Percentiles rank a stretch among this genome's conserved stretches.
phyloP scores from a whole-genome alignment of 495 filamentous ascomycete genomes.

The Symbiotaphrina buchneri region DNA sequence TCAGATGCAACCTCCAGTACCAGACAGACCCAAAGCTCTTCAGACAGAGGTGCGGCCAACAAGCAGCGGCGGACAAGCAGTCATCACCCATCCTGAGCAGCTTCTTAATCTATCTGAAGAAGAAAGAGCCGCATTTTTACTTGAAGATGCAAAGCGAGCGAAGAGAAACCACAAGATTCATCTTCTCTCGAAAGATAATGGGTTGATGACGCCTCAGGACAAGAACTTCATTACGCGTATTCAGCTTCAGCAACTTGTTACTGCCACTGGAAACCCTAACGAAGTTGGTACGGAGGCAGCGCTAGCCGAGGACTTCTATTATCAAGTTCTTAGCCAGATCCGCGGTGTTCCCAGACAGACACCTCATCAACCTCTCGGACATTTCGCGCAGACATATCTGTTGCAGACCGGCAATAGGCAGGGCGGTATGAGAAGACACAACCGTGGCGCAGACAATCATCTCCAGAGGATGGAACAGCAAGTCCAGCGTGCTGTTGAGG shows the following conservation, averaged over 20 bases:
- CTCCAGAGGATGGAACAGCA: constrained; percentile 99
- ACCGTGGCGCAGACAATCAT: constrained; percentile 73
- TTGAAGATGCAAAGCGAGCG: constrained; percentile 81
- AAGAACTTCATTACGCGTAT: constrained; percentile 99
- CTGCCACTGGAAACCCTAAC: constrained; percentile 67
- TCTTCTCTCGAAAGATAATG: constrained; percentile 80
- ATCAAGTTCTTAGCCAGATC: constrained; percentile 88
- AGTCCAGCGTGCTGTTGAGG: constrained; percentile 89
- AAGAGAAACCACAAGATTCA: constrained; percentile 98
- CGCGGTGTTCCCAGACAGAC: constrained; percentile 69
- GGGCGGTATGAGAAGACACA: constrained; percentile 43
- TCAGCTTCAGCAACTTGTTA: constrained; percentile 86
- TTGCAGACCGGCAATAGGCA: constrained; percentile 73
- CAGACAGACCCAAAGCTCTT: constrained; percentile 1
- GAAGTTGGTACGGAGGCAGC: constrained; percentile 60
- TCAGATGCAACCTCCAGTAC: constrained; percentile 9
- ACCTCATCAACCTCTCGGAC: constrained; percentile 74
- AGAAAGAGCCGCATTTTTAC: constrained; percentile 51
- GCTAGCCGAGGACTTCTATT: constrained; percentile 88
- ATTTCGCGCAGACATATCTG: constrained; percentile 95
- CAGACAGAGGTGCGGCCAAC: background rate
- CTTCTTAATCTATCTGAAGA: constrained; percentile 58
- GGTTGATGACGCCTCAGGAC: constrained; percentile 95
- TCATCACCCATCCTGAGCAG: constrained; percentile 50
- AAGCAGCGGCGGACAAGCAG: constrained; percentile 21